Percentiles rank a stretch among this genome's conserved stretches.
Conservation (phyloP, 2,329 filamentous ascomycete genomes). For the Pyrenophora teres region DNA sequence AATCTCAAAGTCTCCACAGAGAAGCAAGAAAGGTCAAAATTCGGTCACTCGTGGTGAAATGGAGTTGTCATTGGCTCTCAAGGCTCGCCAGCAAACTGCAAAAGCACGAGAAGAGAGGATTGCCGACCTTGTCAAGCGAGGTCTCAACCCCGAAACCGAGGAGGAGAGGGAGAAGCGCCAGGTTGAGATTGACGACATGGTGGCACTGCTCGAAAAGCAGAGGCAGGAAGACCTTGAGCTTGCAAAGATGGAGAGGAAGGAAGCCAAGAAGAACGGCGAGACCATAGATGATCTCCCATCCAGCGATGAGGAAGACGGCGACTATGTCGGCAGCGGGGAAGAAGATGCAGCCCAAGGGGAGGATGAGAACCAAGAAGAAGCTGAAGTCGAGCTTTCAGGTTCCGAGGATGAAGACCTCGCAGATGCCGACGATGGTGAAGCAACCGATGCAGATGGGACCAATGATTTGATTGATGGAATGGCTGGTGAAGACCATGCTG, state of each 20-base stretch:
- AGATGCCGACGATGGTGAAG: conserved; percentile 29
- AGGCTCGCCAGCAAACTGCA: conserved; percentile 79
- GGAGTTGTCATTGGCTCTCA: conserved; percentile 68
- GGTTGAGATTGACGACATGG: conserved; percentile 81
- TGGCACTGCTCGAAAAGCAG: conserved; percentile 71
- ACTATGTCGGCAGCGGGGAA: conserved; percentile 53
- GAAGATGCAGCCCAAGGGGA: conserved; percentile 52
- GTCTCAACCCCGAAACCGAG: conserved; percentile 78
- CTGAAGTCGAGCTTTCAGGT: conserved; percentile 33
- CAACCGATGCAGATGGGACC: conserved; percentile 33
- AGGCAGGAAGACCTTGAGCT: conserved; percentile 79
- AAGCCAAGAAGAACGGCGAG: conserved; percentile 65
- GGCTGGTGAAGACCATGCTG: conserved; percentile 38
- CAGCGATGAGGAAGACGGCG: conserved; percentile 62
- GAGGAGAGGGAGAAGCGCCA: conserved; percentile 85
- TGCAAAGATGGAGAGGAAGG: conserved; percentile 74
- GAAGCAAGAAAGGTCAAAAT: conserved; percentile 48
- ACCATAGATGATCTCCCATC: conserved; percentile 52
- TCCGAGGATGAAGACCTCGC: conserved; percentile 38
- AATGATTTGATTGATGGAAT: conserved; percentile 48
- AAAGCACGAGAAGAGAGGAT: conserved; percentile 77
- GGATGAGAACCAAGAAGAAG: conserved; percentile 37
- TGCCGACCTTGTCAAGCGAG: conserved; percentile 75
- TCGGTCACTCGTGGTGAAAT: conserved; percentile 73
- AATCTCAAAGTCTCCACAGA: conserved; percentile 66